Base-by-base conservation (phyloP, 495 filamentous ascomycete species). In the Tuber microsphaerosporum region DNA sequence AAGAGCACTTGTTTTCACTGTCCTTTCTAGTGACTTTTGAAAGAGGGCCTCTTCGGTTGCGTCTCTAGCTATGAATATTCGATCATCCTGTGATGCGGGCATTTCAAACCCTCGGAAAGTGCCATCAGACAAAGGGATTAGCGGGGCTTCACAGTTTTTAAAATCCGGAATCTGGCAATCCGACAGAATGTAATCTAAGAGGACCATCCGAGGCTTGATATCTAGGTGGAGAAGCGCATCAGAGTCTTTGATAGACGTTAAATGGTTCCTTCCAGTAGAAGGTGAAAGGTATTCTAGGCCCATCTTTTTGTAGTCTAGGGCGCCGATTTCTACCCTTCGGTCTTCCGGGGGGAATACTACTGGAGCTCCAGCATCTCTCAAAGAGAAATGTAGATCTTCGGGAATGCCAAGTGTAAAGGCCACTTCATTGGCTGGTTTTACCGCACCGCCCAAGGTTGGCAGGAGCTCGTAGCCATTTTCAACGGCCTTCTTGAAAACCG, bases 141-240 rank as follows among this genome's bases (percentile, higher is more conserved):
- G 56, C n/a, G 74, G 80, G 44, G 80, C 79, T n/a, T 69, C 31
- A 22, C 76, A 82, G 22, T 42, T 72, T 7, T 70, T 71, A 65
- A 82, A 68, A 48, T 70, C 75, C 37, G 26, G 65, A 74, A 76
- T 76, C 39, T 74, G 8, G 44, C 34, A 42, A 43, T 81, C 80
- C 12, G 72, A 81, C 69, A 82, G 44, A 26, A 81, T 48, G 56
- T 82, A 82, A 44, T 79, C 79, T 41, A 82, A 65, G 20, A 82
- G 72, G 10, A 65, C 51, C n/a, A 42, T 61, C 46, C 77, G 70
- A 26, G 71, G 37, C 8, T 48, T 19, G 6, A 31, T 20, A 26
- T 51, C 73, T 10, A 72, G 70, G n/a, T 46, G 31, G 6, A 79
- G 45, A 20, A 46, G 31, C 44, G 37, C 69, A 10, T 73, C 46